phyloP scores from a whole-genome alignment of 768 basidiomycete genomes.

The Crassisporium funariophilum region DNA sequence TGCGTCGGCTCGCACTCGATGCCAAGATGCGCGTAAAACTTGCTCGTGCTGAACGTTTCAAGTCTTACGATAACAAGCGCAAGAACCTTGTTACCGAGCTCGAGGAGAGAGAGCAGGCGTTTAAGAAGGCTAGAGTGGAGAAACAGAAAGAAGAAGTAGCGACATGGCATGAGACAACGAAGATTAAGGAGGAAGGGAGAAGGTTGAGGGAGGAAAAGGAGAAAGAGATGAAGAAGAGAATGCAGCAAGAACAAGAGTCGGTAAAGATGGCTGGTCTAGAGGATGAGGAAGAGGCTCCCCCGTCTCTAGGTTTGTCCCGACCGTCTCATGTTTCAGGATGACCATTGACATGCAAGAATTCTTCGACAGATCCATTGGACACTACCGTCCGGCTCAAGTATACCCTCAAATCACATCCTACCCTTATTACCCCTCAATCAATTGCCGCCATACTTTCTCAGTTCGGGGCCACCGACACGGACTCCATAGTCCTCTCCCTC shows the following conservation, averaged over 20 bases:
- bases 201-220: slow-evolving; percentile 68
- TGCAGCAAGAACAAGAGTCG: slow-evolving; percentile 38
- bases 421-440: slow-evolving; percentile 51
- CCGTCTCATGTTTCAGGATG: slow-evolving; percentile 5
- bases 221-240: slow-evolving; percentile 47
- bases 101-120: slow-evolving; percentile 74
- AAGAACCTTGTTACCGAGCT: slow-evolving; percentile 76
- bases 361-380: slow-evolving; percentile 57
- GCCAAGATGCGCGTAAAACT: slow-evolving; percentile 73
- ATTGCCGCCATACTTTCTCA: slow-evolving; percentile 54
- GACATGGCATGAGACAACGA: slow-evolving; percentile 63
- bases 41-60: slow-evolving; percentile 70
- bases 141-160: slow-evolving; percentile 58
- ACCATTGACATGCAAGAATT: too few relatives aligned
- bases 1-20: slow-evolving; percentile 77
- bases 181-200: slow-evolving; percentile 75
- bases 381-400: slow-evolving; percentile 80
- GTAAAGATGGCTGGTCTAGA: slow-evolving; percentile 33
- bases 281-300: slow-evolving; percentile 52
- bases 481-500: slow-evolving; percentile 68
- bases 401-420: slow-evolving; percentile 55
- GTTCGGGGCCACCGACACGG: slow-evolving; percentile 66
- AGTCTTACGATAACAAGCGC: slow-evolving; percentile 70
- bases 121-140: slow-evolving; percentile 72
- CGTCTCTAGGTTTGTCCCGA: slow-evolving; percentile 48